Evolutionary conservation across 1,139 yeast genomes (phyloP).

Genomic region (Pneumocystis carinii): DNA sequence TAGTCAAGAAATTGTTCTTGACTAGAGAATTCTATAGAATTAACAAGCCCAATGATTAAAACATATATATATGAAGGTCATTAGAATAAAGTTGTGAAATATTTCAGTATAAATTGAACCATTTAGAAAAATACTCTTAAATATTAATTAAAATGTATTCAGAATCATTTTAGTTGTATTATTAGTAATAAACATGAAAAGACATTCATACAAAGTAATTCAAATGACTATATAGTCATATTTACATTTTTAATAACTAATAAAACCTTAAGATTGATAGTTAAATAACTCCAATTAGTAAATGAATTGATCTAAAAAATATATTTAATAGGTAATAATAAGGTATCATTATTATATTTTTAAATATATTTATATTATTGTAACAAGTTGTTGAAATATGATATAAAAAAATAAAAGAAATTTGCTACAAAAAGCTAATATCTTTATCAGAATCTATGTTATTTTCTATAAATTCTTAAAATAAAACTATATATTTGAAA

Average conservation of each 20-base stretch:
- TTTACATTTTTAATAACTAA: conserved; percentile 38
- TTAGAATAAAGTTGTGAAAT: neutral
- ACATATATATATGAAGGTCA: neutral
- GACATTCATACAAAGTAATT: conserved; percentile 35
- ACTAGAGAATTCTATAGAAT: neutral
- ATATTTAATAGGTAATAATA: conserved; percentile 60
- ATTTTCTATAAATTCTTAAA: conserved; percentile 20
- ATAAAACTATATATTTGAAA: neutral
- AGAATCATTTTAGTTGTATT: neutral
- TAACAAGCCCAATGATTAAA: neutral
- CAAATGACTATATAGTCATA: conserved; percentile 61
- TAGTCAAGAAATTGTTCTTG: neutral
- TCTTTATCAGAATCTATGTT: conserved; percentile 30
- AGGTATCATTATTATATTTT: conserved; percentile 42
- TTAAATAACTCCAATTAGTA: conserved; percentile 75
- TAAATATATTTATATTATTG: conserved; percentile 45
- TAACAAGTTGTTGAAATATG: conserved; percentile 62
- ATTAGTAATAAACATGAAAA: neutral
- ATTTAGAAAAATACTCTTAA: neutral
- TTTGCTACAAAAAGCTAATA: neutral
- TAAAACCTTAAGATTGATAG: conserved; percentile 51
- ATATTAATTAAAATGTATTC: neutral
- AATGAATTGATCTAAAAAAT: conserved; percentile 74
- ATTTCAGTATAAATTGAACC: neutral
- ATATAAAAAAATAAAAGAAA: conserved; percentile 45